phyloP scores from a whole-genome alignment of 257 asterid species.

The Ehretia macrophylla region DNA sequence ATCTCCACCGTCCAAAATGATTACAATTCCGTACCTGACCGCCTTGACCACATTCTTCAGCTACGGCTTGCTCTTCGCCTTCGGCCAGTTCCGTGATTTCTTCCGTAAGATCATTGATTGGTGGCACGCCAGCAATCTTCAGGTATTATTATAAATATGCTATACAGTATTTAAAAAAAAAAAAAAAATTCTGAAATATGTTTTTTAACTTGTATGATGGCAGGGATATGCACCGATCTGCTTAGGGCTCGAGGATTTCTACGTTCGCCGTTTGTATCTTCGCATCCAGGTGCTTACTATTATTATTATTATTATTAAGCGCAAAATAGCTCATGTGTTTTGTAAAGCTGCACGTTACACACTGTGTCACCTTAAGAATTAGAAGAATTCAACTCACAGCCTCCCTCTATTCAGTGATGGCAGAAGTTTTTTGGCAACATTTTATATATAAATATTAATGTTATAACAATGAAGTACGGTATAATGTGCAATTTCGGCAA shows the following conservation, averaged over 20 bases:
- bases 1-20: conserved; percentile 55
- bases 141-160: conserved; percentile 46
- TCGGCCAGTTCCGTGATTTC: conserved; percentile 92
- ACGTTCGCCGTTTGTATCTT: conserved; percentile 76
- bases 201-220: conserved; percentile 18
- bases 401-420: too few relatives aligned
- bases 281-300: conserved; percentile 70
- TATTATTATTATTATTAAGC: background rate
- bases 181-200: too few relatives aligned
- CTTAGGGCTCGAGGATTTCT: conserved; percentile 98
- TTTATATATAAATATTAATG: too few relatives aligned
- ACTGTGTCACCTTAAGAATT: too few relatives aligned
- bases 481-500: too few relatives aligned
- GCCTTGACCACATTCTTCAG: conserved; percentile 95
- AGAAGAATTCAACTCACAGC: too few relatives aligned
- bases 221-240: conserved; percentile 99
- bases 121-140: conserved; percentile 68
- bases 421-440: too few relatives aligned
- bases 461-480: too few relatives aligned
- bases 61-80: conserved; percentile 92
- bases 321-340: too few relatives aligned
- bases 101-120: conserved; percentile 68
- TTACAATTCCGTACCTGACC: conserved; percentile 84
- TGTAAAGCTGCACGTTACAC: too few relatives aligned
- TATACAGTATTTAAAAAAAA: too few relatives aligned